Base-by-base conservation (phyloP, 2,329 filamentous ascomycete species). In the Cladosporium austrohemisphaericum region DNA sequence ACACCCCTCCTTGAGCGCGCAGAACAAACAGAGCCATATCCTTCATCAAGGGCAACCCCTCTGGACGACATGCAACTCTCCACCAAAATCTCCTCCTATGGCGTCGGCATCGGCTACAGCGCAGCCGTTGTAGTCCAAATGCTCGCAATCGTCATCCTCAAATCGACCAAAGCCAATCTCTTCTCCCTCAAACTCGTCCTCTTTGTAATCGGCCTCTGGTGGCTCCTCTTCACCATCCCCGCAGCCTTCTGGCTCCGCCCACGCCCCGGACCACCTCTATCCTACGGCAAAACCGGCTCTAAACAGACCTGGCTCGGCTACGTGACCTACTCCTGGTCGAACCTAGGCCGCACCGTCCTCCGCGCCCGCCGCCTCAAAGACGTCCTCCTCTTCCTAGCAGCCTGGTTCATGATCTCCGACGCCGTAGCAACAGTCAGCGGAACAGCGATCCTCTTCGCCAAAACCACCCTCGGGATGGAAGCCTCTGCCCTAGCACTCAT, bases 351-450 rank as follows among this genome's bases (percentile, higher is more conserved):
- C 51, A 97, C 93, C 0, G 72, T 91, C 9, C 78, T 82, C 58
- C 79, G 90, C 36, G 91, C 92, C 3, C 76, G 85, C 11, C 78
- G 79, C 9, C 76, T 92, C 5, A 72, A 82, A 43, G 88, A 93
- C 59, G 84, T 92, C 22, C 72, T 87, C 22, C 73, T 92, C 5
- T 93, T 93, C 65, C 78, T 98, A 4, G 81, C 79, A 3, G 90
- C 88, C 5, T 98, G 93, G 93, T 96, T 98, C 65, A 77, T 98
- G 23, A 78, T 98, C 1, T 95, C 88, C 5, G 93, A 98, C 62
- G 90, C 88, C 33, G 90, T 97, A 55, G 93, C 93, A 6, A 97
- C 93, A 0, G 92, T 95, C 0, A 93, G 88, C 26, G 92, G 90
- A 11, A 97, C 93, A 0, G 93, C 93, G 0, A 90, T 97, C 22